Evolutionary conservation across 2,329 filamentous ascomycete species (phyloP).

Genomic region (Penicillium hordei): DNA sequence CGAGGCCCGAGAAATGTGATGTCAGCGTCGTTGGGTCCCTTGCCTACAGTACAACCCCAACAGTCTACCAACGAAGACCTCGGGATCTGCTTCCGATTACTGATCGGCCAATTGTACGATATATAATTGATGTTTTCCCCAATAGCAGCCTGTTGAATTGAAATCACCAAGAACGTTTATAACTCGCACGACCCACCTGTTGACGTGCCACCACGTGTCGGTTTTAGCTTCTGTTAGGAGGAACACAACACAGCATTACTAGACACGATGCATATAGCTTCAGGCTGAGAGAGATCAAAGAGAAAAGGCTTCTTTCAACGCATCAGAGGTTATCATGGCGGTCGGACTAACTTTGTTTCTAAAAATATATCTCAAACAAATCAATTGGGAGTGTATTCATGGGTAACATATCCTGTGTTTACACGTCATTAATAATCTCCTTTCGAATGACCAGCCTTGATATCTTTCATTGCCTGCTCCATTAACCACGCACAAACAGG

Average conservation of each 20-base stretch:
- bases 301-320: not conserved
- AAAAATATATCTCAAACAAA: not conserved
- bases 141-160: not conserved
- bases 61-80: not conserved
- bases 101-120: not conserved
- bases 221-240: not conserved
- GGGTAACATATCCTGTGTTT: not conserved
- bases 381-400: not conserved
- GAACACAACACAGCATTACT: not conserved
- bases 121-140: not conserved
- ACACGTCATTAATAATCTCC: not conserved
- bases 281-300: too few relatives aligned
- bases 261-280: too few relatives aligned
- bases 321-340: not conserved
- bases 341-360: not conserved
- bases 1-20: conserved; percentile 19
- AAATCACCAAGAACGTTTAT: not conserved
- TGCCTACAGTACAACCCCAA: not conserved
- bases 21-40: not conserved
- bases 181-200: not conserved
- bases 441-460: conserved; percentile 1
- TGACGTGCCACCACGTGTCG: not conserved
- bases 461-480: conserved; percentile 39
- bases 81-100: not conserved
- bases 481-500: conserved; percentile 47